Evolutionary conservation across 345 rosid genomes (phyloP), one percentile per base, ranked within the genome.

Genomic region (Eucalyptus albens): DNA sequence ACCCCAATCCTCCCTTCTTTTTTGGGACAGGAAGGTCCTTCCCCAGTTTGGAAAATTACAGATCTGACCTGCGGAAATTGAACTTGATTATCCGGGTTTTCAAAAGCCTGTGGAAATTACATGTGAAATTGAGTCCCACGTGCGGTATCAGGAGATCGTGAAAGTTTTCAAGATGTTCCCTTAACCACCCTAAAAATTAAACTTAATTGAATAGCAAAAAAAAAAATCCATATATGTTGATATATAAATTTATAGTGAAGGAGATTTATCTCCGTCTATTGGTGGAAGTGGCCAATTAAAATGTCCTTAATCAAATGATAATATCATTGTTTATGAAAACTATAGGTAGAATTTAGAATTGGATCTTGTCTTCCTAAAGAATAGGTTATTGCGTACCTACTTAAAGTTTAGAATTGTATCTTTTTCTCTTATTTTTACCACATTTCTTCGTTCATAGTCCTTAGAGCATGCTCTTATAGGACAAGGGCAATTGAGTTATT

Each of bases 351-450:
- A n/a, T 7, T 65, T 65, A 65, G 10, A n/a, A 65, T n/a, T 65
- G 40, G 40, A 62, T 62, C 33, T 29, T 3, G 0, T 29, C 72
- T 29, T 62, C 33, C 9, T 7, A 13, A 62, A 62, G 16, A 29
- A 14, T 29, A 62, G 8, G 4, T 2, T 62, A 29, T 62, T 4
- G 1, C 1, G 0, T 62, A 4, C 17, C 0, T 3, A 1, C 8
- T 0, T 62, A 62, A n/a, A 13, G 33, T 62, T 13, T 62, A 62
- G 19, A 62, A 29, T 4, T n/a, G 37, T 15, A 65, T 65, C 19
- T 3, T 65, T 65, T 65, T 65, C 19, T 62, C 37, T 14, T 29
- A 29, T 29, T 65, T 65, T 14, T 29, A 29, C 3, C 3, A 29
- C 72, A 4, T 14, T 4, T 65, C 72, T 65, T 62, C 37, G 10